These are phyloP conservation scores for Aspergillus versicolor DNA, from an alignment of 2,329 filamentous ascomycete species.

Conservation along the genomic window DNA sequence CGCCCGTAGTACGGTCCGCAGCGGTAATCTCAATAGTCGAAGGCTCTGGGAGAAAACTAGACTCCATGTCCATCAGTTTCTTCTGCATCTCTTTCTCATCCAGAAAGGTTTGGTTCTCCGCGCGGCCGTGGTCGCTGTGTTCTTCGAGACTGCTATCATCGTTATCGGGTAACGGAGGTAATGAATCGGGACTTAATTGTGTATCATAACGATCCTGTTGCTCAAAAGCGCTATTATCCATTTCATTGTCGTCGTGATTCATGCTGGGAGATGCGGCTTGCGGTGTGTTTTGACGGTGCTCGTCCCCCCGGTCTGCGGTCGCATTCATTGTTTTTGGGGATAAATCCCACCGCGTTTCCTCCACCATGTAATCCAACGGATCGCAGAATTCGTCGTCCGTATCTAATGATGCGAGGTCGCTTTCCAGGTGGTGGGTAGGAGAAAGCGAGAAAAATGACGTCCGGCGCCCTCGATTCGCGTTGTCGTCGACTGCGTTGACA, in stretches of 20 bases:
- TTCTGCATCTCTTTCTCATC: constrained; percentile 61
- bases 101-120: constrained; percentile 44
- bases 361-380: constrained; percentile 31
- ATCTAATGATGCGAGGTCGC: constrained; percentile 30
- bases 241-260: constrained; percentile 18
- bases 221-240: constrained; percentile 17
- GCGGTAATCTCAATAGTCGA: constrained; percentile 43
- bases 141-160: constrained; percentile 38
- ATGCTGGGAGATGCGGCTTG: constrained; percentile 17
- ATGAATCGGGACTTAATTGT: constrained; percentile 22
- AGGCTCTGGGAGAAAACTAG: constrained; percentile 60
- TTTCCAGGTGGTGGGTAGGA: constrained; percentile 35
- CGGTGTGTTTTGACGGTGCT: constrained; percentile 16
- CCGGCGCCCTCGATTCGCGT: constrained; percentile 22
- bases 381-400: constrained; percentile 30
- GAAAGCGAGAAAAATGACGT: constrained; percentile 28
- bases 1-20: constrained; percentile 27
- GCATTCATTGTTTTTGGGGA: constrained; percentile 22
- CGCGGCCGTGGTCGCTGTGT: constrained; percentile 30
- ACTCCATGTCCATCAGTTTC: constrained; percentile 62
- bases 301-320: constrained; percentile 13
- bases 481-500: constrained; percentile 21
- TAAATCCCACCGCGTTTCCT: constrained; percentile 26
- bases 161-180: constrained; percentile 34
- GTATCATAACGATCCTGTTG: constrained; percentile 28